Base-by-base conservation (phyloP, 345 rosid species). In the Brassica nigra region DNA sequence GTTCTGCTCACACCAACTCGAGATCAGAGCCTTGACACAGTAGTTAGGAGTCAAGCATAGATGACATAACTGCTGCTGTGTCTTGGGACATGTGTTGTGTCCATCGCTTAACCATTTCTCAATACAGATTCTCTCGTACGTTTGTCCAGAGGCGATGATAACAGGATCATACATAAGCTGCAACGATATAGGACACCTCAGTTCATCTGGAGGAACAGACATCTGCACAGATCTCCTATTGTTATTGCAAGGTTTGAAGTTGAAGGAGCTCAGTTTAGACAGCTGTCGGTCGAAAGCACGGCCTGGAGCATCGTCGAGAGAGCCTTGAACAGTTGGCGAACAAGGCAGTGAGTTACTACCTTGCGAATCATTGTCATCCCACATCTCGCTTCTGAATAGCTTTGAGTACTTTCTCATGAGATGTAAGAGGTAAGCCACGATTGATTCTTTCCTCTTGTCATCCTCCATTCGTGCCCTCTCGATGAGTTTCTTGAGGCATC, bases 101-200 rank as follows among this genome's bases (percentile, higher is more conserved):
- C 99, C 98, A 79, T 95, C 99, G 62, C 86, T 82, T 72, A 95
- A 84, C 99, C 99, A 95, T 85, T 93, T 95, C 86, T 95, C 99
- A 52, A 95, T 89, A 71, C 98, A 95, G 69, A 90, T 75, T 80
- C 93, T 88, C 82, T 95, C 98, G 59, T 93, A 95, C 0, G 99
- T 95, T 82, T 95, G 98, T 66, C 99, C 99, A 73, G 99, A 95
- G 12, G 96, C 89, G 84, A 95, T 88, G 71, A 95, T 90, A 62
- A 95, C 97, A 4, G 99, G 99, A 76, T 95, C 98, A 36, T 84
- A 87, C 98, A 95, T 95, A 70, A 95, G 93, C 83, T 95, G 99
- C 88, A 95, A 80, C 1, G 97, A 95, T 86, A 93, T 95, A 0
- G 99, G 96, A 84, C 99, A 95, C 82, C 96, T 90, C 79, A 95